Evolutionary conservation across 2,329 filamentous ascomycete genomes (phyloP), one percentile per base, ranked within the genome.

Genomic region (Colletotrichum lentis): DNA sequence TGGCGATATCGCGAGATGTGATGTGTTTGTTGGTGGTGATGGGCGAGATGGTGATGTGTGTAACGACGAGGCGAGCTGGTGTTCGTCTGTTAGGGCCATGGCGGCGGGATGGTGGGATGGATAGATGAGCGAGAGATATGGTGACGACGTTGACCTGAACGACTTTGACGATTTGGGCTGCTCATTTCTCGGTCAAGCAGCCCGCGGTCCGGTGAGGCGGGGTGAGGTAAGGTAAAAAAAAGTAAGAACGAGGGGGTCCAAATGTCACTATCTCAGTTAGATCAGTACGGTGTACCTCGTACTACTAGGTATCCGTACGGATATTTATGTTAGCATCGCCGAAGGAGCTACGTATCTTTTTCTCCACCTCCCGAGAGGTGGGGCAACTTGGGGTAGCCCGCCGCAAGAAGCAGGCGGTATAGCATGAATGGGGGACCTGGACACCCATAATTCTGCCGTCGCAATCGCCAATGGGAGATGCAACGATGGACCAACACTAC

Each of bases 401-500:
- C 10, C 10, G 5, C 24, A 31, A 60, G 1, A 0, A 16, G 62
- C 24, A 68, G 55, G 65, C 54, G 65, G 65, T 68, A 41, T 49
- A 31, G 0, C 3, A 3, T 8, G 14, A 3, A 10, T 10, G 31
- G 31, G 31, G 14, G 16, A 64, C 54, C 65, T 68, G n/a, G 63
- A 41, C 37, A 24, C 18, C 65, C 61, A 46, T 35, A 60, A 50
- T 68, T 68, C 65, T 68, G 62, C 65, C 65, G 65, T 55, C 35
- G 49, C 55, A 22, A n/a, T n/a, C n/a, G n/a, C n/a, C n/a, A n/a
- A 68, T 43, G 22, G 49, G 60, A 64, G n/a, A 24, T 54, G 65
- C 54, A 20, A 61, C 27, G 61, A 64, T 59, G 54, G 54, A 65
- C 35, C 39, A 47, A 39, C 43, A 46, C n/a, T n/a, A n/a, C n/a